phyloP scores from a whole-genome alignment of 83 land plant species.

The Isoetes engelmannii region DNA sequence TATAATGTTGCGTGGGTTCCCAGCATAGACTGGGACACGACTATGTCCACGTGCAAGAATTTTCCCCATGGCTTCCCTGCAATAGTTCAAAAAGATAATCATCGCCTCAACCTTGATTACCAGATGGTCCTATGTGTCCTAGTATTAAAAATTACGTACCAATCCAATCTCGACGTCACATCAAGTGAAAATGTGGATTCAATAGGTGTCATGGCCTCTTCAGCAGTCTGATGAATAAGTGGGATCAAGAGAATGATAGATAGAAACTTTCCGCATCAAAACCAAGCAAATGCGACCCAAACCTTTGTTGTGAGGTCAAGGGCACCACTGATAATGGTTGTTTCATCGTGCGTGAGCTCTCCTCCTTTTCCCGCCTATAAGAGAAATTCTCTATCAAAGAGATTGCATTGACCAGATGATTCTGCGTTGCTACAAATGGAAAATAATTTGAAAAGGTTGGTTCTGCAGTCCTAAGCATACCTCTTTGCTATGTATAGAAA shows the following conservation, averaged over 20 bases:
- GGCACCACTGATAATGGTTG: conserved; percentile 97
- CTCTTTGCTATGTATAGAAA: conserved; percentile 83
- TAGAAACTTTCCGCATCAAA: no score
- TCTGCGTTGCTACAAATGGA: not conserved
- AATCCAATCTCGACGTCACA: conserved; percentile 83
- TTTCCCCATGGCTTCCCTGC: conserved; percentile 14
- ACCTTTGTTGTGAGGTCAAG: conserved; percentile 92
- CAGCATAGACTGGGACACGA: conserved; percentile 13
- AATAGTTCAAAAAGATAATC: not conserved
- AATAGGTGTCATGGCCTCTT: conserved; percentile 97
- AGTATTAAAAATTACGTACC: conserved; percentile 31
- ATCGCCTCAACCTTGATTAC: no score
- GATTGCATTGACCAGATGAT: no score
- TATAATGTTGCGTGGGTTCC: conserved; percentile 10
- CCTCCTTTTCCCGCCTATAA: conserved; percentile 96
- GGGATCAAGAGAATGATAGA: no score
- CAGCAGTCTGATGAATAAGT: conserved; percentile 55
- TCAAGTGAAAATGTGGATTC: conserved; percentile 96
- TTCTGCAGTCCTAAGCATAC: conserved; percentile 33
- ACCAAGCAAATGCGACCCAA: not conserved
- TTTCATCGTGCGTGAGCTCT: conserved; percentile 93
- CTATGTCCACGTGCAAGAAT: conserved; percentile 14
- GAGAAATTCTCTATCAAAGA: not conserved
- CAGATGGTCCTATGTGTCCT: not conserved
- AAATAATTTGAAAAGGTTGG: not conserved